Percentiles rank a stretch among this genome's conserved stretches.
Evolutionary conservation across 257 asterid species (phyloP).

Genomic region (Knoxia roxburghii): DNA sequence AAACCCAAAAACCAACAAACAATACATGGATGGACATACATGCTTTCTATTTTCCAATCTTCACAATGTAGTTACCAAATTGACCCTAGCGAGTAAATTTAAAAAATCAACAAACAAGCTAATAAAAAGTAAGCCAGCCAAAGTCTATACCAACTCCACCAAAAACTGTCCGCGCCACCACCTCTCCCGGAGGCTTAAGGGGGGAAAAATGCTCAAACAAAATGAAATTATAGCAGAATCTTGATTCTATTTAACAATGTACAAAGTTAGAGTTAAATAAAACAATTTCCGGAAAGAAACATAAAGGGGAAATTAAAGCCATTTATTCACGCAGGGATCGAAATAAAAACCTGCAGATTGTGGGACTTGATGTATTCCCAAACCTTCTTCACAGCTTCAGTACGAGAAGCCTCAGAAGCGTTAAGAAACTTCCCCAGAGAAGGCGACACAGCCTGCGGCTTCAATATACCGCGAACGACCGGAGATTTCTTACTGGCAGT

Average conservation of each 20-base stretch:
- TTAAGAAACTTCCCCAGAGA: slow-evolving; percentile 29
- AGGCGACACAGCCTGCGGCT: slow-evolving; percentile 23
- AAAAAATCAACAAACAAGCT: too few relatives aligned
- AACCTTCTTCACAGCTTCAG: slow-evolving; percentile 29
- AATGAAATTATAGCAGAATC: too few relatives aligned
- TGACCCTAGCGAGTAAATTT: background rate
- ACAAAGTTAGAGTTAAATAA: too few relatives aligned
- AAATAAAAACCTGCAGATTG: slow-evolving; percentile 33
- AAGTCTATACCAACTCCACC: too few relatives aligned
- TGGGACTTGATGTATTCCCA: slow-evolving; percentile 35
- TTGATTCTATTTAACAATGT: too few relatives aligned
- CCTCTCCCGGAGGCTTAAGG: too few relatives aligned
- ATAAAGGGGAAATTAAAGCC: background rate
- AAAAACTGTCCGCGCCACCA: too few relatives aligned
- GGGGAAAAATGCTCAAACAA: background rate
- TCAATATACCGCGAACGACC: slow-evolving; percentile 11
- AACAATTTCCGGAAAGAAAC: background rate
- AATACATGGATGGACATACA: background rate
- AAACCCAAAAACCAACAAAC: background rate
- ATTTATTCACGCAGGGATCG: background rate
- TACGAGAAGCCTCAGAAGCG: slow-evolving; percentile 21
- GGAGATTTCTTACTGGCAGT: background rate
- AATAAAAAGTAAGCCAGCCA: too few relatives aligned
- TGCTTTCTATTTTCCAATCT: background rate
- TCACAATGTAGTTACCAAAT: background rate